Evolutionary conservation across 495 filamentous ascomycete genomes (phyloP).

Genomic region (Daldinia concentrica): DNA sequence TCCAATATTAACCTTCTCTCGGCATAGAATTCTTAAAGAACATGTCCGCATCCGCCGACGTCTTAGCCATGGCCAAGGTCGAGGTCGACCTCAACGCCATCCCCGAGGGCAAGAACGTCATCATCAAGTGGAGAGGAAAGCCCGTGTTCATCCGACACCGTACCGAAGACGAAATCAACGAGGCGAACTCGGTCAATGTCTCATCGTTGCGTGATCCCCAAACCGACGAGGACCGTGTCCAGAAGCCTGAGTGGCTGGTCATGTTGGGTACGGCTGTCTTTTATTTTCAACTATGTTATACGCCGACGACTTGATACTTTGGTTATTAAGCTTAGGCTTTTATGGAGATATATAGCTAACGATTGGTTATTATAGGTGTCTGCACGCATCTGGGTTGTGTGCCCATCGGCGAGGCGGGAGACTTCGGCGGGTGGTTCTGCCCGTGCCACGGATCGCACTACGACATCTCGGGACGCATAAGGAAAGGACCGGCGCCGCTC

Average conservation of each 20-base stretch:
- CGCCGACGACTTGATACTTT: neutral
- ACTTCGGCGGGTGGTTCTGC: constrained; percentile 99
- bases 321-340: neutral
- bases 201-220: constrained; percentile 88
- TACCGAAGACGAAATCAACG: constrained; percentile 83
- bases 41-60: constrained; percentile 99
- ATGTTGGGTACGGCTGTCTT: constrained; percentile 82
- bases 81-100: constrained; percentile 92
- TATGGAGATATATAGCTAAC: constrained; percentile 20
- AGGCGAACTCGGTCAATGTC: constrained; percentile 82
- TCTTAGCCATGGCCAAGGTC: constrained; percentile 99
- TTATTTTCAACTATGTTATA: constrained; percentile 6
- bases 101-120: constrained; percentile 99
- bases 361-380: constrained; percentile 67
- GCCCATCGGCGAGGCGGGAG: constrained; percentile 97
- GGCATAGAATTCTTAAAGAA: constrained; percentile 94
- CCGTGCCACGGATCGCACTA: constrained; percentile 99
- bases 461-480: constrained; percentile 96
- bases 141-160: constrained; percentile 99
- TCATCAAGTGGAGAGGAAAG: constrained; percentile 99
- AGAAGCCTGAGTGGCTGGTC: constrained; percentile 98
- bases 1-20: constrained; percentile 24
- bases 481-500: constrained; percentile 94
- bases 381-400: constrained; percentile 99
- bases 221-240: constrained; percentile 87